phyloP scores from a whole-genome alignment of 129 eudicot genomes.

The Silybum marianum region DNA sequence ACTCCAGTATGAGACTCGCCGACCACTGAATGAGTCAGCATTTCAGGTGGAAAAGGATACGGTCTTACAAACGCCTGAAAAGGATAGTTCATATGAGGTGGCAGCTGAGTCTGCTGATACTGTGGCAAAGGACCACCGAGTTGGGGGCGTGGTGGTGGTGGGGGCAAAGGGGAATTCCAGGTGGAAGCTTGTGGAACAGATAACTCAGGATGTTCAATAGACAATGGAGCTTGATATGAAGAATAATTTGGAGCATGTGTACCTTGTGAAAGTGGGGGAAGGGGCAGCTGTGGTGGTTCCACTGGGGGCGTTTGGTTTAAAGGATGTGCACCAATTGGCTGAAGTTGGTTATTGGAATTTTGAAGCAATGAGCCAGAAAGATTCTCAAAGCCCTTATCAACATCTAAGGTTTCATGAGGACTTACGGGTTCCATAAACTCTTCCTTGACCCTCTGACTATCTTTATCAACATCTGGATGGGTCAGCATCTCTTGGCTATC shows the following conservation, averaged over 20 bases:
- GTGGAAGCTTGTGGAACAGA: constrained; percentile 36
- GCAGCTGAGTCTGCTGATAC: constrained; percentile 51
- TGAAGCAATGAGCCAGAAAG: constrained; percentile 28
- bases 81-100: constrained; percentile 41
- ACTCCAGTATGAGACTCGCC: constrained; percentile 34
- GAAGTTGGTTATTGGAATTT: constrained; percentile 27
- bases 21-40: constrained; percentile 38
- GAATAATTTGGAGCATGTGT: constrained; percentile 27
- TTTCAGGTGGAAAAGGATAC: constrained; percentile 32
- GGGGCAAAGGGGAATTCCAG: constrained; percentile 53
- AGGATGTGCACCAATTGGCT: constrained; percentile 20
- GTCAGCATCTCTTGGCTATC: constrained; percentile 29
- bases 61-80: constrained; percentile 42
- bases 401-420: constrained; percentile 1
- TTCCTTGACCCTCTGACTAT: constrained; percentile 20
- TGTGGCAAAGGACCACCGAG: constrained; percentile 38
- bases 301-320: constrained; percentile 5
- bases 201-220: constrained; percentile 48
- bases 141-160: constrained; percentile 48
- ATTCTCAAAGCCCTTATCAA: constrained; percentile 6
- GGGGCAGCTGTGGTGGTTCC: constrained; percentile 34
- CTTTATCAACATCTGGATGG: constrained; percentile 31
- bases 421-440: constrained; percentile 30
- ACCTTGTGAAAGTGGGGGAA: constrained; percentile 31
- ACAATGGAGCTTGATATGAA: constrained; percentile 39